Evolutionary conservation across 2,329 filamentous ascomycete genomes (phyloP), one percentile per base, ranked within the genome.

Genomic region (Aschersonia sp.): DNA sequence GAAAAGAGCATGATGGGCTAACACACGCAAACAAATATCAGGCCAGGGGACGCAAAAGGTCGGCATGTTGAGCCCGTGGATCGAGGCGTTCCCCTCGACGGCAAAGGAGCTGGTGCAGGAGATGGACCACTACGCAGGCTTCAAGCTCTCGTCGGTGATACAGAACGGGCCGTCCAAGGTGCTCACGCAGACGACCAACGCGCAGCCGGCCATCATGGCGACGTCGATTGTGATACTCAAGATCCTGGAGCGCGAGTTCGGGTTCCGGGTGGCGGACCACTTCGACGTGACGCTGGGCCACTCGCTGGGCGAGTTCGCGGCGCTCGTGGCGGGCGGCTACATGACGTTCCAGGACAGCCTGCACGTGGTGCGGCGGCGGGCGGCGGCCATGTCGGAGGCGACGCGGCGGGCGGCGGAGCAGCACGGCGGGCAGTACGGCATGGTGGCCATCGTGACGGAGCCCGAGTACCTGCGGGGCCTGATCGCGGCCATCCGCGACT

Each of bases 201-300:
- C 90, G 4, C 90, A 97, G 64, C 90, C 90, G 1, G 89, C 90
- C 57, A 95, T 96, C 64, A 94, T 97, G 87, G 87, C 88, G 11
- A 92, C 87, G 4, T 94, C 87, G 31, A 81, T 96, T 59, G 76
- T 95, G 50, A 94, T 96, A 59, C 74, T 96, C 47, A 83, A 86
- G 48, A 81, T 96, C 51, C 74, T 97, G 53, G 87, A 96, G 68
- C 71, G 77, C 51, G 86, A 95, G 55, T 96, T 90, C 60, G 79
- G 76, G 41, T 94, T 96, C 67, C 72, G 77, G 49, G 76, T 81
- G 6, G 66, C 70, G 7, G 77, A 85, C 48, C 74, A 82, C 50
- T 81, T 88, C 42, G 86, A 95, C 65, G 79, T 94, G 37, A 86
- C 85, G 1, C 73, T 96, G 30, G 90, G 90, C 8, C 90, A 97